phyloP scores from a whole-genome alignment of 1,139 yeast species.

The Lodderomyces parapsilosis region DNA sequence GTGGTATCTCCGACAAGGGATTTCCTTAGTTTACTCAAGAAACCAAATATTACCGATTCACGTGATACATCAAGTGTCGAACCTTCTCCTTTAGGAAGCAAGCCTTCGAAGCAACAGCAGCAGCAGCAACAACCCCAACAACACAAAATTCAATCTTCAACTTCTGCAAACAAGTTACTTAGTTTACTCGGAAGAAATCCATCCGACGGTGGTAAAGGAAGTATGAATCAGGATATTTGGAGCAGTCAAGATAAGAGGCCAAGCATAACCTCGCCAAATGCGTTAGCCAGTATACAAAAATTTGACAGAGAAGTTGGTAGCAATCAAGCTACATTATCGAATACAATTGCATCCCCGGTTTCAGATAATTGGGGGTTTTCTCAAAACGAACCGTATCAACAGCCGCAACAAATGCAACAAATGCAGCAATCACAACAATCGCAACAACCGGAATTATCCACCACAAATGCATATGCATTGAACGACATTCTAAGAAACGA shows the following conservation, averaged over 20 bases:
- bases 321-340: neutral
- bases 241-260: slow-evolving; percentile 2
- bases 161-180: slow-evolving; percentile 18
- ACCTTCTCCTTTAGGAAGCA: slow-evolving; percentile 1
- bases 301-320: slow-evolving; percentile 1
- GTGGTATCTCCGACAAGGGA: slow-evolving; percentile 14
- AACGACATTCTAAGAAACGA: slow-evolving; percentile 5
- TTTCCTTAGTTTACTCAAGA: slow-evolving; percentile 24
- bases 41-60: slow-evolving; percentile 7
- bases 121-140: no score
- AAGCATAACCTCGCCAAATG: slow-evolving; percentile 1
- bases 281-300: neutral
- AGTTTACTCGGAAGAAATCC: slow-evolving; percentile 18
- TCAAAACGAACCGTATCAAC: slow-evolving; percentile 1
- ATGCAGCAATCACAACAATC: slow-evolving; percentile 4
- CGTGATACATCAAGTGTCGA: neutral
- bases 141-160: slow-evolving; percentile 1
- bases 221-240: slow-evolving; percentile 6
- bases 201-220: neutral
- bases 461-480: neutral
- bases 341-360: slow-evolving; percentile 4
- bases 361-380: slow-evolving; percentile 6
- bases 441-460: slow-evolving; percentile 3
- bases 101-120: no score
- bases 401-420: slow-evolving; percentile 5